These are phyloP conservation scores for Penicillium canescens DNA, from an alignment of 495 filamentous ascomycete genomes.

Conservation along the genomic window DNA sequence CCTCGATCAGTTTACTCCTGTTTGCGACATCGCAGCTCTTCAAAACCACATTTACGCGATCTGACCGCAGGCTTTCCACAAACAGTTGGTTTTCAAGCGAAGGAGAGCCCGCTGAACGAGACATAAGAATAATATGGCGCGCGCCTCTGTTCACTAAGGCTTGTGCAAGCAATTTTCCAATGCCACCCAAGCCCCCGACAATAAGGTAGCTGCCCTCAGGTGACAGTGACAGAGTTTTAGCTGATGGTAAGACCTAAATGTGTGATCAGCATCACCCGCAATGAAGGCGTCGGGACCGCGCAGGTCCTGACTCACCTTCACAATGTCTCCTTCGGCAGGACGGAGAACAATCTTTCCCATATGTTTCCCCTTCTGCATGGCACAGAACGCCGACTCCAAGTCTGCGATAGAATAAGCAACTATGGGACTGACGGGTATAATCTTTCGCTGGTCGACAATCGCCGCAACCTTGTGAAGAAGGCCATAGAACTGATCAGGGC, in stretches of 20 bases:
- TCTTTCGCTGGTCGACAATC: slow-evolving; percentile 26
- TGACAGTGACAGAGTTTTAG: slow-evolving; percentile 4
- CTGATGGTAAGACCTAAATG: slow-evolving; percentile 21
- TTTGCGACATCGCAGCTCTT: slow-evolving; percentile 26
- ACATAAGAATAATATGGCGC: slow-evolving; percentile 51
- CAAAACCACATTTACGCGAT: slow-evolving; percentile 12
- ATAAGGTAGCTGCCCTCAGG: slow-evolving; percentile 43
- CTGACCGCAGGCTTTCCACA: no score
- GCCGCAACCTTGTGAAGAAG: slow-evolving; percentile 27
- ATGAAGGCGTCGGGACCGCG: neutral
- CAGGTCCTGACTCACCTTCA: slow-evolving; percentile 43
- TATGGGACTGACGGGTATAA: slow-evolving; percentile 33
- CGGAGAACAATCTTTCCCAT: slow-evolving; percentile 33
- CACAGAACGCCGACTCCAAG: slow-evolving; percentile 49
- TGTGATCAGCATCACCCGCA: neutral
- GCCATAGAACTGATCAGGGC: slow-evolving; percentile 29
- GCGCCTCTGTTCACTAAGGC: slow-evolving; percentile 64
- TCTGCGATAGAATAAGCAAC: slow-evolving; percentile 40
- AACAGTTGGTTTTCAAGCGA: slow-evolving; percentile 13
- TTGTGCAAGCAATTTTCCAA: slow-evolving; percentile 56
- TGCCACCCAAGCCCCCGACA: slow-evolving; percentile 54
- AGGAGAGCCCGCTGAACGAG: slow-evolving; percentile 40
- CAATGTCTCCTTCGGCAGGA: slow-evolving; percentile 56
- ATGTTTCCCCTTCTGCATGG: slow-evolving; percentile 43
- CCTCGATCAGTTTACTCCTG: slow-evolving; percentile 11